Conservation (phyloP, 78 protist genomes). For the Guillardia theta region DNA sequence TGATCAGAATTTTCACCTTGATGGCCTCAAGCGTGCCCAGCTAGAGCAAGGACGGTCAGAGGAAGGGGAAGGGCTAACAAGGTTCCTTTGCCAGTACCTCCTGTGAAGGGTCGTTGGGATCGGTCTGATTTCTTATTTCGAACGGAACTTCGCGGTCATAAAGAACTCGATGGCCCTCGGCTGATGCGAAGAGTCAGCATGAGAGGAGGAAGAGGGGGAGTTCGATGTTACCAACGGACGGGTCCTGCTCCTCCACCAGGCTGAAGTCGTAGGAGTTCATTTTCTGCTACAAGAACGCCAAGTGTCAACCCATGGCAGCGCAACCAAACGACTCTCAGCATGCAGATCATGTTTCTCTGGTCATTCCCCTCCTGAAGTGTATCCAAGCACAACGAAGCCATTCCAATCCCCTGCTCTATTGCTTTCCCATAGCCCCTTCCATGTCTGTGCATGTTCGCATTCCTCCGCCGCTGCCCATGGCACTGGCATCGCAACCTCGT, state of each 20-base stretch:
- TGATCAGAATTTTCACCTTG: neutral
- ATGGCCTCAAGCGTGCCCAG: slow-evolving; percentile 42
- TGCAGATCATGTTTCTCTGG: no score
- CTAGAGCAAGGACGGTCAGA: neutral
- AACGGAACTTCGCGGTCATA: slow-evolving; percentile 47
- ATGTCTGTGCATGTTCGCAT: no score
- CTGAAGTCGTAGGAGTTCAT: slow-evolving; percentile 32
- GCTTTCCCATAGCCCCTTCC: no score
- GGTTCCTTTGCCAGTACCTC: neutral
- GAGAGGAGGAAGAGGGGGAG: neutral
- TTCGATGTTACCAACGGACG: neutral
- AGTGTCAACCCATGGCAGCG: no score
- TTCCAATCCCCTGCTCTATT: no score
- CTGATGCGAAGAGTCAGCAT: neutral
- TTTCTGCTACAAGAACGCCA: no score
- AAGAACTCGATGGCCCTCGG: slow-evolving; percentile 23
- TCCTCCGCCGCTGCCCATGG: no score
- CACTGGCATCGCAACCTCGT: no score
- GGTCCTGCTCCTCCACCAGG: slow-evolving; percentile 43
- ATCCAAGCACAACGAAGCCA: no score
- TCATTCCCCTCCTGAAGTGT: no score
- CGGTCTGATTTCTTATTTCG: slow-evolving; percentile 25
- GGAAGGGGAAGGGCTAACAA: neutral
- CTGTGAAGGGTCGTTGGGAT: slow-evolving; percentile 18
- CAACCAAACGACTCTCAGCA: no score